Evolutionary conservation across 2,329 filamentous ascomycete genomes (phyloP), one percentile per base, ranked within the genome.

Genomic region (Aspergillus transmontanensis): DNA sequence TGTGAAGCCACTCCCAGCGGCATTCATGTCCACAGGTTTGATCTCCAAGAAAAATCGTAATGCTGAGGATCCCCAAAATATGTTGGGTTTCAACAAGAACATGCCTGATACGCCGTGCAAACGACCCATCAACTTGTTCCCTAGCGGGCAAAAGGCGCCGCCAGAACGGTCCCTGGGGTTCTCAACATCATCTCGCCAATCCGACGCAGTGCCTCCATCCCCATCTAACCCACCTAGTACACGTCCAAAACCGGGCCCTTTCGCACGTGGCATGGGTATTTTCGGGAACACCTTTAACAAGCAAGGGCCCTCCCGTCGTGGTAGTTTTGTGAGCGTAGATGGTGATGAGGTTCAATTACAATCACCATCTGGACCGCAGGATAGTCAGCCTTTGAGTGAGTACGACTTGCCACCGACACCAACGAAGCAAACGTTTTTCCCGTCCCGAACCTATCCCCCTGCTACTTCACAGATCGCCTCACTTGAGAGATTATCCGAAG

Each of bases 31-130:
- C 1, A 98, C 95, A 0, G 94, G 94, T 1, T 82, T 99, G 32
- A 90, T 99, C 59, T 97, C 95, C 12, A 99, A 99, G 81, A 92
- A 96, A 77, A 96, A 95, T 73, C 89, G 92, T 62, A 89, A 92
- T 75, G 86, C 89, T 0, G 92, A 97, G 69, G 86, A 92, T 58
- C 86, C 76, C 67, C 79, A 82, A 73, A 79, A 81, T 68, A 78
- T 76, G 59, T 78, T 81, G 43, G 82, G 81, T 28, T 80, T 80
- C 32, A 85, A 84, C 77, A 88, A 90, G 73, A 85, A 86, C 34
- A 94, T 96, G 84, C 94, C 95, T 0, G 95, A 98, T 74, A 99
- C 95, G 1, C 95, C 95, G 1, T 98, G 95, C 79, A 99, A 98
- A 82, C 93, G 95, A 74, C 89, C 90, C 59, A 82, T 85, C 5